phyloP scores from a whole-genome alignment of 1,284 basidiomycete genomes.

The Vanrija sp. region DNA sequence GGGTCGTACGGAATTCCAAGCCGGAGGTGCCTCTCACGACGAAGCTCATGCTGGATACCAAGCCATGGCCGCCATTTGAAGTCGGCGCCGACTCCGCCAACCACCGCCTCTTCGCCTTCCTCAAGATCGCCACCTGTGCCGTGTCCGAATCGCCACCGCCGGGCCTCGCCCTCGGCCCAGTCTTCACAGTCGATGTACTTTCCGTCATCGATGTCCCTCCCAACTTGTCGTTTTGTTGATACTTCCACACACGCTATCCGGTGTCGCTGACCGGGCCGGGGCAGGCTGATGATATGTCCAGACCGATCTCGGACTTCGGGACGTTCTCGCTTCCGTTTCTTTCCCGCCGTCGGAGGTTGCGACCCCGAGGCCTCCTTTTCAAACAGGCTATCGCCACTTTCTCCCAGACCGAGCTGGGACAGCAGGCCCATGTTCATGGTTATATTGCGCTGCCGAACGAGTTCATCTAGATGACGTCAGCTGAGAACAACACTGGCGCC shows the following conservation, averaged over 20 bases:
- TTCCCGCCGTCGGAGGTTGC: too few relatives aligned
- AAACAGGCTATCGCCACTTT: too few relatives aligned
- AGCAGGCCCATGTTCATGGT: conserved; percentile 5
- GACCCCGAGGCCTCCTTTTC: neutral
- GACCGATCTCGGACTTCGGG: conserved; percentile 20
- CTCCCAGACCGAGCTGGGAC: conserved; percentile 1
- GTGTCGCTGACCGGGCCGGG: conserved; percentile 25
- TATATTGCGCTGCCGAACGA: conserved; percentile 6
- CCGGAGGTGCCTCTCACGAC: too few relatives aligned
- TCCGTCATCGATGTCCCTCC: conserved; percentile 24
- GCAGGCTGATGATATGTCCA: conserved; percentile 29
- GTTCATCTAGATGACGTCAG: conserved; percentile 11
- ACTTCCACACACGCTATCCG: conserved; percentile 39
- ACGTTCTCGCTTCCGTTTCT: neutral
- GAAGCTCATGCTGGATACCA: neutral
- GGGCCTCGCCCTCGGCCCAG: conserved; percentile 27
- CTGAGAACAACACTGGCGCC: neutral
- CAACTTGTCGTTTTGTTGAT: conserved; percentile 19
- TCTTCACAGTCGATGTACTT: conserved; percentile 28
- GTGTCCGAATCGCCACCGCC: conserved; percentile 31
- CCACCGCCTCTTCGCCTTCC: conserved; percentile 15
- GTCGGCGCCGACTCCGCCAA: conserved; percentile 24
- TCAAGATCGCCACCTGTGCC: conserved; percentile 15
- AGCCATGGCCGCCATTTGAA: conserved; percentile 9
- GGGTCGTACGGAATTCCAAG: too few relatives aligned